These are phyloP conservation scores for Lagenidium giganteum DNA, from an alignment of 352 stramenopile genomes.

Conservation along the genomic window DNA sequence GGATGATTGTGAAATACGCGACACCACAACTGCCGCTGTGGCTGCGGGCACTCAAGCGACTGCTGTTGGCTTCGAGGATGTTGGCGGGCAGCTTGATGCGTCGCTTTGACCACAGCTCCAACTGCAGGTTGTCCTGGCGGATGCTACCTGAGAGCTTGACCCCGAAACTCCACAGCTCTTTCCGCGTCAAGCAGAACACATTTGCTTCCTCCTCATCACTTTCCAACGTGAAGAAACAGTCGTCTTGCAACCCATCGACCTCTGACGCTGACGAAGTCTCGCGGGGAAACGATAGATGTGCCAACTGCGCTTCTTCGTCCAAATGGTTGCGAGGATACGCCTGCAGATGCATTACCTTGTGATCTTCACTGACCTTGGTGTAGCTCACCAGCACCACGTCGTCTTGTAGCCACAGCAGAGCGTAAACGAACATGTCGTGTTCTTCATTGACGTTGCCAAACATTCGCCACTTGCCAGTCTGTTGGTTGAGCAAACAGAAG, in stretches of 20 bases:
- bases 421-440: conserved; percentile 62
- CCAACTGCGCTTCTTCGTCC: conserved; percentile 55
- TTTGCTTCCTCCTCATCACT: conserved; percentile 38
- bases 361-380: conserved; percentile 48
- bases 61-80: conserved; percentile 12
- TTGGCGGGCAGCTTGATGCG: conserved; percentile 41
- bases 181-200: conserved; percentile 52
- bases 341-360: conserved; percentile 50
- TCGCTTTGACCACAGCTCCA: conserved; percentile 35
- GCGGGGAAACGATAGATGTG: conserved; percentile 35
- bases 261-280: conserved; percentile 15
- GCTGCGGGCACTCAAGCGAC: conserved; percentile 1
- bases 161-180: conserved; percentile 54
- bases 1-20: conserved; percentile 46
- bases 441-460: conserved; percentile 86
- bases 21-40: conserved; percentile 20
- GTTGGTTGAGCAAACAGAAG: conserved; percentile 67
- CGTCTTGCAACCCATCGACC: background rate
- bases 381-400: conserved; percentile 65
- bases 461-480: conserved; percentile 70
- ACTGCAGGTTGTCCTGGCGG: conserved; percentile 29
- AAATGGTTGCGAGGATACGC: conserved; percentile 76
- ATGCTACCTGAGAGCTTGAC: conserved; percentile 35
- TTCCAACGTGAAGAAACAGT: conserved; percentile 55
- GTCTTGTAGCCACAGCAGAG: conserved; percentile 59